These are phyloP conservation scores for Cadophora malorum DNA, from an alignment of 2,329 filamentous ascomycete genomes.

Conservation along the genomic window DNA sequence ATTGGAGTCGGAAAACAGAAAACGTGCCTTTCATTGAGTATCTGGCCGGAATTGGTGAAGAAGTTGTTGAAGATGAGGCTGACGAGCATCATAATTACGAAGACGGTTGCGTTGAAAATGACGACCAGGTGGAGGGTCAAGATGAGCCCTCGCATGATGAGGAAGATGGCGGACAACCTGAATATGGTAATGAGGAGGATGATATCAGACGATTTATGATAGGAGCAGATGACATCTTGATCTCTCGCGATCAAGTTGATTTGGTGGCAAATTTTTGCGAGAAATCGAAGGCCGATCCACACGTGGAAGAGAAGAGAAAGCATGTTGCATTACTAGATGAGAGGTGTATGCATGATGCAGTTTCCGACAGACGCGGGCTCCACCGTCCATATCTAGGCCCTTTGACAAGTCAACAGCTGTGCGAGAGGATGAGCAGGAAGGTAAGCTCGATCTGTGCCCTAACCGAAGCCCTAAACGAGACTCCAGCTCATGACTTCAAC, in stretches of 20 bases:
- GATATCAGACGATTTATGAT: constrained; percentile 23
- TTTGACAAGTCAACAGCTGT: constrained; percentile 10
- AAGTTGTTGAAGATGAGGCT: too few relatives aligned
- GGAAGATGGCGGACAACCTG: too few relatives aligned
- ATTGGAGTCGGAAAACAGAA: constrained; percentile 15
- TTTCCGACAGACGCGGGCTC: not conserved
- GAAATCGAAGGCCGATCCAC: not conserved
- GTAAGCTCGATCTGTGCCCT: too few relatives aligned
- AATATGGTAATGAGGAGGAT: constrained; percentile 2
- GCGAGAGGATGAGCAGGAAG: constrained; percentile 11
- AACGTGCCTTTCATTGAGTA: constrained; percentile 18
- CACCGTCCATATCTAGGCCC: constrained; percentile 15
- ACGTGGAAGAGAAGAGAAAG: constrained; percentile 8
- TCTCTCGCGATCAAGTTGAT: constrained; percentile 23
- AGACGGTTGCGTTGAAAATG: not conserved
- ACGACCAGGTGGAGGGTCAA: not conserved
- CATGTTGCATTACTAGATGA: constrained; percentile 23
- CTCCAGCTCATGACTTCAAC: not conserved
- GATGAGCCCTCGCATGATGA: too few relatives aligned
- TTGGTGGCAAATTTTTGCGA: constrained; percentile 22
- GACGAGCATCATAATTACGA: not conserved
- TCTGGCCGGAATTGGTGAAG: too few relatives aligned
- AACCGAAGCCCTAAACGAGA: too few relatives aligned
- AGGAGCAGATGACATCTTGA: constrained; percentile 20
- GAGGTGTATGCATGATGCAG: not conserved